Evolutionary conservation across 2,329 filamentous ascomycete species (phyloP), one percentile per base, ranked within the genome.

Genomic region (Aspergillus melleus): DNA sequence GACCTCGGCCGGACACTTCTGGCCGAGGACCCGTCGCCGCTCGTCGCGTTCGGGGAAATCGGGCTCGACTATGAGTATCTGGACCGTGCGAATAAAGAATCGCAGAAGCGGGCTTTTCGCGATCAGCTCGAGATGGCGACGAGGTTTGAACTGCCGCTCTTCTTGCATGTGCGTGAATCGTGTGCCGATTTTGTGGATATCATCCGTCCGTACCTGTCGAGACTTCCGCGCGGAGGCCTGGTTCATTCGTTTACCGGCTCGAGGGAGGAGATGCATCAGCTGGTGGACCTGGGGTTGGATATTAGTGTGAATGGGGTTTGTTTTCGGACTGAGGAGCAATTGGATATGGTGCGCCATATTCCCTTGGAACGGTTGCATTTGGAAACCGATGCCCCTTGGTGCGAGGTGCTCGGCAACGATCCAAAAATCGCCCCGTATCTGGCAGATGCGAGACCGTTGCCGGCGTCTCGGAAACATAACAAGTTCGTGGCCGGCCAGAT

Each of bases 161-260:
- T 71, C 26, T 42, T 71, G 14, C 80, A 36, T 57, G 79, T 77
- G 29, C 75, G 80, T 5, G 74, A 74, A 20, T 75, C 79, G 0
- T 79, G 76, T 29, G 71, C 74, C 2, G 79, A 83, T 32, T 82
- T 82, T 30, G 71, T 79, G 1, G 61, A 64, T 0, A 74, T 79
- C 16, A 72, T 84, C 9, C 66, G 65, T 14, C 75, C 76, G 0
- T 83, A 81, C 59, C 26, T 79, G 0, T 49, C 67, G 0, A 63
- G 61, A 4, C 66, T 82, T 3, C 77, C 77, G 3, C 68, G 71
- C 2, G 64, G 70, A 4, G 93, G 90, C 5, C 84, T 96, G 11
- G 93, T 97, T 53, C 93, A 97, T 77, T 92, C 88, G 68, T 96
- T 96, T 71, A 96, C 92, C 0, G 93, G 92, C 4, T 90, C 90